Conservation (phyloP, 768 basidiomycete species). For the Goffeauzyma gilvescens region DNA sequence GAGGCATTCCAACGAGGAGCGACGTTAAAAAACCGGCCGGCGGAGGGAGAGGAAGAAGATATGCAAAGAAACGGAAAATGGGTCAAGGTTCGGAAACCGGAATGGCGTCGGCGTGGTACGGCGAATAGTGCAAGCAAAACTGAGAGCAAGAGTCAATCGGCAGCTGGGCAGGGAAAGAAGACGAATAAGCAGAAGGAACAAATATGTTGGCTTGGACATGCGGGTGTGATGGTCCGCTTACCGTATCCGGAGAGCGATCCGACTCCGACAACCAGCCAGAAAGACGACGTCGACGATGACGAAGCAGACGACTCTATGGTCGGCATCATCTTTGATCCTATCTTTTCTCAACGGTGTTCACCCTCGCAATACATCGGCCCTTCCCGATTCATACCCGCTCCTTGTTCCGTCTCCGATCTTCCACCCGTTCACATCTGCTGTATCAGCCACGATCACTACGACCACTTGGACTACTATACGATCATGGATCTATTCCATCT, state of each 20-base stretch:
- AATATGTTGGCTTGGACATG: conserved; percentile 31
- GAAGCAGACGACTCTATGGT: conserved; percentile 16
- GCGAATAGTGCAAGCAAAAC: too few relatives aligned
- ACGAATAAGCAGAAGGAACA: too few relatives aligned
- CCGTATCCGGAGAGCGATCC: conserved; percentile 12
- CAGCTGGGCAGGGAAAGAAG: too few relatives aligned
- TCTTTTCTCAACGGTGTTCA: conserved; percentile 31
- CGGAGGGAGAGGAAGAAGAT: conserved; percentile 6
- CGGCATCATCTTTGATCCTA: conserved; percentile 28
- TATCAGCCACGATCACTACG: conserved; percentile 32
- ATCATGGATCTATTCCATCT: conserved; percentile 28
- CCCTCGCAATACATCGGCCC: conserved; percentile 30
- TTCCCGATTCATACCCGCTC: conserved; percentile 21
- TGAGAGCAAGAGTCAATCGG: conserved; percentile 9
- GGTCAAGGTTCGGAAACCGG: conserved; percentile 6
- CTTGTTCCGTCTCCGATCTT: conserved; percentile 21
- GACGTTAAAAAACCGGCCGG: conserved; percentile 15
- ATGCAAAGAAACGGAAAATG: conserved; percentile 6
- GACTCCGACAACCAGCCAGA: not conserved
- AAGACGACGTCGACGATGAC: conserved; percentile 8
- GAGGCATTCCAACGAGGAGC: conserved; percentile 24
- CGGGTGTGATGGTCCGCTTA: conserved; percentile 22
- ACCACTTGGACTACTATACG: conserved; percentile 30
- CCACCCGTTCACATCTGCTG: conserved; percentile 27
- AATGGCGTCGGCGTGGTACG: not conserved